Evolutionary conservation across 257 asterid genomes (phyloP).

Genomic region (Craterostigma plantagineum): DNA sequence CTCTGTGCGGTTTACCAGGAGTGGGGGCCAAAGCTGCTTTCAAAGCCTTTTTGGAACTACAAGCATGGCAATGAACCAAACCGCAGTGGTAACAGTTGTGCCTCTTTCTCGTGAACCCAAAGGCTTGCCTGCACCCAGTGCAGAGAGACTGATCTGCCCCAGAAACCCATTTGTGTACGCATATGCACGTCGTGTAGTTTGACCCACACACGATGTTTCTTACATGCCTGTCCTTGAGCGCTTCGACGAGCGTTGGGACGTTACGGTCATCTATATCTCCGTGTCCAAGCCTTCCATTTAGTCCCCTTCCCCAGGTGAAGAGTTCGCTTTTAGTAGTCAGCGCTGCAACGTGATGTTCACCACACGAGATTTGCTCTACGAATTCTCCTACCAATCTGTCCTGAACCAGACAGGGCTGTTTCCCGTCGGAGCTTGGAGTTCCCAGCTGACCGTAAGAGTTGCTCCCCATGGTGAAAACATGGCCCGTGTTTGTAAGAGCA

Average conservation of each 20-base stretch:
- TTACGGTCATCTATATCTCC: constrained; percentile 61
- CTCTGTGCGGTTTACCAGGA: constrained; percentile 90
- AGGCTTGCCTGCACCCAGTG: constrained; percentile 68
- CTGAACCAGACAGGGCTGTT: constrained; percentile 55
- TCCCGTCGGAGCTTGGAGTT: constrained; percentile 56
- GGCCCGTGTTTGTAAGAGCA: constrained; percentile 72
- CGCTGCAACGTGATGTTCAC: constrained; percentile 58
- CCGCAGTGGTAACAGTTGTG: constrained; percentile 88
- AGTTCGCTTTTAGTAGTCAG: constrained; percentile 76
- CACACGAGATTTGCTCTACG: constrained; percentile 76
- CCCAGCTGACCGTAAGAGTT: constrained; percentile 65
- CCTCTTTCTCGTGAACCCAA: constrained; percentile 84
- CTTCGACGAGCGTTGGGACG: constrained; percentile 60
- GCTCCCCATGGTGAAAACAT: constrained; percentile 70
- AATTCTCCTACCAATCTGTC: constrained; percentile 80
- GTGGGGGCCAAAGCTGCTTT: constrained; percentile 88
- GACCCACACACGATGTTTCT: constrained; percentile 75
- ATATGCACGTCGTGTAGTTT: constrained; percentile 57
- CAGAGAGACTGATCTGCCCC: constrained; percentile 88
- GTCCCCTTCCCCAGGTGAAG: constrained; percentile 83
- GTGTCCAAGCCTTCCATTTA: constrained; percentile 80
- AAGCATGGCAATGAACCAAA: constrained; percentile 68
- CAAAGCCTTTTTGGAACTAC: constrained; percentile 78
- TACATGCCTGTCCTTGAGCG: constrained; percentile 67
- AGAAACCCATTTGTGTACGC: constrained; percentile 84